A percentile compares a stretch with the other conserved stretches of the same genome.
phyloP scores from a whole-genome alignment of 1,284 basidiomycete genomes.

The Thelephora terrestris region DNA sequence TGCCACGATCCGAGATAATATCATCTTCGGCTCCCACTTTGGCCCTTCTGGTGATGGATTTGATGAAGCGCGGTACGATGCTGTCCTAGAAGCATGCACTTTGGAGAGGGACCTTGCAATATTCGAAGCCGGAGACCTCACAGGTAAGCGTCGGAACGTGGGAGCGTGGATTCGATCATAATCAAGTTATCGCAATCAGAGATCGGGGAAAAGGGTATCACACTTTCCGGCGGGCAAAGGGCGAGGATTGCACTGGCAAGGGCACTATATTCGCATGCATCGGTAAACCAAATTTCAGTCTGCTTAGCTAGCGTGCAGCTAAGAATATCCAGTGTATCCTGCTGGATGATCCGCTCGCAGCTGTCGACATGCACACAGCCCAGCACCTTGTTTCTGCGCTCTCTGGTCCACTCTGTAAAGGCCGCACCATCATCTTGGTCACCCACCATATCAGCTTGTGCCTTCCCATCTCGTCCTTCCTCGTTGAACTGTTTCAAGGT shows the following conservation, averaged over 20 bases:
- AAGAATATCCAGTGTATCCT: conserved; percentile 48
- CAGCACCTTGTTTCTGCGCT: conserved; percentile 64
- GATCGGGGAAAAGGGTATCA: conserved; percentile 74
- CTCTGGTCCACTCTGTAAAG: conserved; percentile 48
- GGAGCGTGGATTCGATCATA: neutral
- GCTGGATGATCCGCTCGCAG: conserved; percentile 80
- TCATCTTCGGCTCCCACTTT: conserved; percentile 63
- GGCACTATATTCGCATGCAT: conserved; percentile 54
- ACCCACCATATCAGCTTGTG: conserved; percentile 80
- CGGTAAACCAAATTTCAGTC: conserved; percentile 24
- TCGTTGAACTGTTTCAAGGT: conserved; percentile 59
- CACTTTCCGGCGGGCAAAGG: conserved; percentile 73
- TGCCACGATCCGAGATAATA: conserved; percentile 74
- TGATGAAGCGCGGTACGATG: conserved; percentile 61
- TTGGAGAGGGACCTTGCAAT: conserved; percentile 64
- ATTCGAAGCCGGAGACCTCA: conserved; percentile 76
- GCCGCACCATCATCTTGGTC: conserved; percentile 72
- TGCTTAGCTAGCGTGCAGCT: conserved; percentile 3
- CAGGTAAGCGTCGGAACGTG: conserved; percentile 32
- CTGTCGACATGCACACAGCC: conserved; percentile 85
- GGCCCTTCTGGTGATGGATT: conserved; percentile 27
- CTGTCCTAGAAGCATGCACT: conserved; percentile 74
- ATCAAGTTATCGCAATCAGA: conserved; percentile 27
- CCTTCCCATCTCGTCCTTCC: conserved; percentile 49
- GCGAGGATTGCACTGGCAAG: conserved; percentile 65